These are phyloP conservation scores for Mortierella polycephala DNA, from an alignment of 371 early-diverging fungal genomes.

Conservation along the genomic window DNA sequence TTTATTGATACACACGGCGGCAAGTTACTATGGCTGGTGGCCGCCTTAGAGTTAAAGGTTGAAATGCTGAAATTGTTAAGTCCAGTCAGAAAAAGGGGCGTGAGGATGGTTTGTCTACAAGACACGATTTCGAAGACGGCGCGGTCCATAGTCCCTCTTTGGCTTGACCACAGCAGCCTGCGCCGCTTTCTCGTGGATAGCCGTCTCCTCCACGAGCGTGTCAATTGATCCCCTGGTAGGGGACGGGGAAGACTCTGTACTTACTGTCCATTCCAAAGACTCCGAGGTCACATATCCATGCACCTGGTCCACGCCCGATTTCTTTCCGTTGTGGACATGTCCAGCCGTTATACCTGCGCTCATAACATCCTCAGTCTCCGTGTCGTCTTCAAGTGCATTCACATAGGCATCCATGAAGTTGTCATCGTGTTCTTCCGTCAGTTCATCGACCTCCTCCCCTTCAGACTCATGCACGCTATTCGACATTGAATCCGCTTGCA, in stretches of 20 bases:
- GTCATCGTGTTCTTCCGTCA: too few species aligned
- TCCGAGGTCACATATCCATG: background rate
- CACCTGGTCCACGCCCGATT: too few species aligned
- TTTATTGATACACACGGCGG: too few species aligned
- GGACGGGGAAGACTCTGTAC: conserved; percentile 1
- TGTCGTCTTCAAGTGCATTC: background rate
- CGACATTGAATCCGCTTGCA: background rate
- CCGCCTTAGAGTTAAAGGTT: too few species aligned
- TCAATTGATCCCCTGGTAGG: conserved; percentile 1
- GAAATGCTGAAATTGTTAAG: too few species aligned
- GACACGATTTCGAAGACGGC: conserved; percentile 12
- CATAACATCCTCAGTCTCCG: background rate
- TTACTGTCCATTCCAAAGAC: background rate
- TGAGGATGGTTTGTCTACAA: background rate
- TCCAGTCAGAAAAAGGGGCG: too few species aligned
- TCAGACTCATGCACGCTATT: background rate
- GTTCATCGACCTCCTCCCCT: conserved; percentile 4
- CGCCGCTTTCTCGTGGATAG: background rate
- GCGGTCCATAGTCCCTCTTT: background rate
- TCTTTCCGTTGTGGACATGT: background rate
- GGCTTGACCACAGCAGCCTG: background rate
- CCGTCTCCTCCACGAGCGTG: conserved; percentile 11
- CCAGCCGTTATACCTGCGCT: background rate
- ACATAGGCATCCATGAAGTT: too few species aligned
- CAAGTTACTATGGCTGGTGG: too few species aligned